These are phyloP conservation scores for Rhodotorula sp. DNA, from an alignment of 1,284 basidiomycete genomes.

Conservation along the genomic window DNA sequence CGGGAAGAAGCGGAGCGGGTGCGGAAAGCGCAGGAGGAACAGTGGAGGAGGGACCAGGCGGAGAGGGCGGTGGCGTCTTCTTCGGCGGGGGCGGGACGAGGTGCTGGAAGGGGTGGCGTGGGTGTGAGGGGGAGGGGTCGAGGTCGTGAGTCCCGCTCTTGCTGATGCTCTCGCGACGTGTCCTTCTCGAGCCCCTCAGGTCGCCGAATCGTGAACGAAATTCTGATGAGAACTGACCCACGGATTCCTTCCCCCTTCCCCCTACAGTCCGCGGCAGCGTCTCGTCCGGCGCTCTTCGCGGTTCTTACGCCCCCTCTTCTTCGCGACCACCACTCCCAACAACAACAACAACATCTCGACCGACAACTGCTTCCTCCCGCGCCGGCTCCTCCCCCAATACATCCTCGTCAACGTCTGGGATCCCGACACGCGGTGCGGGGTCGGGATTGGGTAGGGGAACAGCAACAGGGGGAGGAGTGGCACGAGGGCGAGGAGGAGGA, in stretches of 20 bases:
- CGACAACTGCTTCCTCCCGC: neutral
- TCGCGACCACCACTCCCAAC: neutral
- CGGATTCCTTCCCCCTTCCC: neutral
- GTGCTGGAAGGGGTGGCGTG: neutral
- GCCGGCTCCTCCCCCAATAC: too few relatives aligned
- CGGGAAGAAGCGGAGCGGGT: slow-evolving; percentile 6
- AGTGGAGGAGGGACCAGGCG: neutral
- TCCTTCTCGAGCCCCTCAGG: too few relatives aligned
- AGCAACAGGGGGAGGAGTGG: neutral
- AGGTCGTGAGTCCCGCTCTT: neutral
- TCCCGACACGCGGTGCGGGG: neutral
- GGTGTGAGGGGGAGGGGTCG: slow-evolving; percentile 1
- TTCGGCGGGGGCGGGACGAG: neutral
- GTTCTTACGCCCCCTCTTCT: neutral
- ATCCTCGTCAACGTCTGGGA: too few relatives aligned
- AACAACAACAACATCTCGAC: neutral
- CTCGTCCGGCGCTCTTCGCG: slow-evolving; percentile 7
- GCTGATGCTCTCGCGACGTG: too few relatives aligned
- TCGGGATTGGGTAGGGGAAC: neutral
- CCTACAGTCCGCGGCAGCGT: slow-evolving; percentile 5
- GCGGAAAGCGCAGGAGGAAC: slow-evolving; percentile 12
- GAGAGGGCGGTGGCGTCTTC: neutral
- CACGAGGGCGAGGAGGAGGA: slow-evolving; percentile 4
- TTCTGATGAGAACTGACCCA: neutral
- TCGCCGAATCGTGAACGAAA: neutral